Evolutionary conservation across 2,329 filamentous ascomycete species (phyloP).

Genomic region (Claviceps fusiformis): DNA sequence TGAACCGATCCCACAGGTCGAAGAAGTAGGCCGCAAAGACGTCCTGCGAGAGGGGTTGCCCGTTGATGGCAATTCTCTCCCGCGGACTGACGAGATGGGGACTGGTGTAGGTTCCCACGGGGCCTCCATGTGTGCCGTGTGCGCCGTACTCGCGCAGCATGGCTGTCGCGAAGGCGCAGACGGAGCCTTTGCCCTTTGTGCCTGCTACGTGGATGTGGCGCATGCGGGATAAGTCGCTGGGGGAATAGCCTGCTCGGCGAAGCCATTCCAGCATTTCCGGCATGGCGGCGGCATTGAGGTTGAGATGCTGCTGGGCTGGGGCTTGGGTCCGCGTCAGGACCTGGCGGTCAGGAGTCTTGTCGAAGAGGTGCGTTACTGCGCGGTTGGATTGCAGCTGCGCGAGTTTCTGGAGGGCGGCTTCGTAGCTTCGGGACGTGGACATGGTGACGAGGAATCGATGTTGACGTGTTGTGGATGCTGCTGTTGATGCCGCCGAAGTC

Average conservation of each 20-base stretch:
- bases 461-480: not conserved
- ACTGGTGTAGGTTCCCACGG: slow-evolving; percentile 68
- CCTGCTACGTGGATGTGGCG: slow-evolving; percentile 71
- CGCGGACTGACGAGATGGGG: slow-evolving; percentile 74
- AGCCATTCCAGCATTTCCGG: slow-evolving; percentile 76
- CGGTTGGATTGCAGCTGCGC: slow-evolving; percentile 71
- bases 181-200: slow-evolving; percentile 89
- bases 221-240: slow-evolving; percentile 27
- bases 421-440: slow-evolving; percentile 26
- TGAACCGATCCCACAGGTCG: slow-evolving; percentile 61
- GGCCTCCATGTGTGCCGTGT: no score
- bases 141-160: slow-evolving; percentile 44
- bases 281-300: slow-evolving; percentile 59
- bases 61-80: slow-evolving; percentile 73
- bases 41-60: slow-evolving; percentile 51
- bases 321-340: slow-evolving; percentile 24
- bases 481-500: no score
- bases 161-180: slow-evolving; percentile 68
- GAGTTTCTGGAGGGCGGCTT: slow-evolving; percentile 60
- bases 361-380: slow-evolving; percentile 42
- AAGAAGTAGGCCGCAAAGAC: slow-evolving; percentile 70
- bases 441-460: slow-evolving; percentile 3
- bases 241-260: slow-evolving; percentile 57
- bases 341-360: slow-evolving; percentile 10
- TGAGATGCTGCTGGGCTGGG: slow-evolving; percentile 18